These are phyloP conservation scores for Houttuynia cordata DNA, from an alignment of 164 flowering plant genomes.

Conservation along the genomic window DNA sequence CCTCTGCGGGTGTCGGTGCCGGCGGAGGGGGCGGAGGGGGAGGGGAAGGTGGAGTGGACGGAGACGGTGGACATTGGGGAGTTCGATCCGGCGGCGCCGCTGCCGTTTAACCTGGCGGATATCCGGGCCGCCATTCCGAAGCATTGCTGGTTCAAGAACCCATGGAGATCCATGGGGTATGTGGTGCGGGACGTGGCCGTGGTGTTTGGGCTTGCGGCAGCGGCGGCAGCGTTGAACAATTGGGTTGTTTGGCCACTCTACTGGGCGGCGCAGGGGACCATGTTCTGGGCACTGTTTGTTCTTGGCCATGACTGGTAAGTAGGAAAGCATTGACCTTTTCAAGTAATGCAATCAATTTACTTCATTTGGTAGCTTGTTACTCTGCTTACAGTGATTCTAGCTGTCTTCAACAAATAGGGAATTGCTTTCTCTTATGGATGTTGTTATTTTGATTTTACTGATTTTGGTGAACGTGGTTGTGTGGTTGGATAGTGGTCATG, in stretches of 20 bases:
- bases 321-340: neutral
- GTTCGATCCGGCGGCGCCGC: conserved; percentile 59
- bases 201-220: conserved; percentile 33
- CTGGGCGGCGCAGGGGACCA: conserved; percentile 81
- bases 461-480: neutral
- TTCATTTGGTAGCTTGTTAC: neutral
- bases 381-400: neutral
- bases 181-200: conserved; percentile 53
- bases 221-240: conserved; percentile 37
- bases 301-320: conserved; percentile 83
- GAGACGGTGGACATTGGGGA: neutral
- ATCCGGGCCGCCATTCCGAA: conserved; percentile 79
- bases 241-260: conserved; percentile 30
- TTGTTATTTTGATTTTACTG: neutral
- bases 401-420: neutral
- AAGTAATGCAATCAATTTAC: neutral
- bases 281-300: conserved; percentile 94
- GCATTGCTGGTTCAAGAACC: conserved; percentile 84
- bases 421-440: neutral
- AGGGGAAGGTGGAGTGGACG: neutral
- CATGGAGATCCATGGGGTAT: conserved; percentile 67
- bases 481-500: conserved; percentile 32
- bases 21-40: conserved; percentile 9
- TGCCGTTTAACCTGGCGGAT: conserved; percentile 67
- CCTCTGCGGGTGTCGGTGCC: conserved; percentile 10